phyloP scores from a whole-genome alignment of 2,329 filamentous ascomycete species.

The Aspergillus unguis region DNA sequence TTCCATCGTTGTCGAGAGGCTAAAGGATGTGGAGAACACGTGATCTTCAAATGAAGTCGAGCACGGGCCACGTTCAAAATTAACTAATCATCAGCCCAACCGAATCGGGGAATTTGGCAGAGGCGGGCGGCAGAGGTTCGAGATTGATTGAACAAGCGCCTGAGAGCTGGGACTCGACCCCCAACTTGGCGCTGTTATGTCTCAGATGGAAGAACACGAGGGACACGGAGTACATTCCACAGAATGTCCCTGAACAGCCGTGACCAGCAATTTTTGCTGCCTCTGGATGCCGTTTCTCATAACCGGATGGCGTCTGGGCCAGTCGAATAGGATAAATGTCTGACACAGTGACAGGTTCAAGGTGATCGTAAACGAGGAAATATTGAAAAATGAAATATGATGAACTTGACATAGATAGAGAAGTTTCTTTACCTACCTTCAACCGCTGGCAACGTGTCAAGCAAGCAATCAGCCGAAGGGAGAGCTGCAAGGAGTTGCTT shows the following conservation, averaged over 20 bases:
- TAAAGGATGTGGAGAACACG: conserved; percentile 23
- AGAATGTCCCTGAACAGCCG: background rate
- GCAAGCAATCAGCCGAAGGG: conserved; percentile 13
- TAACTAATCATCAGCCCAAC: conserved; percentile 16
- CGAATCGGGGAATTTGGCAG: conserved; percentile 13
- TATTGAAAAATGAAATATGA: background rate
- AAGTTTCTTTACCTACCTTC: conserved; percentile 14
- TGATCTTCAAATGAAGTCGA: conserved; percentile 18
- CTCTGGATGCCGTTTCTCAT: background rate
- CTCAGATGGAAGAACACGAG: background rate
- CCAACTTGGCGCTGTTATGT: conserved; percentile 5
- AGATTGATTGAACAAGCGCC: conserved; percentile 6
- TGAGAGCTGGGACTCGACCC: conserved; percentile 2
- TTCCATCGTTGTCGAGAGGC: conserved; percentile 2
- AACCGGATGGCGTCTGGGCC: conserved; percentile 1
- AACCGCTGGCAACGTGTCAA: conserved; percentile 18
- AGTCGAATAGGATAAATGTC: background rate
- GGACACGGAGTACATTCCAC: background rate
- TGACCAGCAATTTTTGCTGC: background rate
- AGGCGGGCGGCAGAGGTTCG: conserved; percentile 9
- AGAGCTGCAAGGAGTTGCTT: conserved; percentile 22
- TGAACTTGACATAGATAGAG: conserved; percentile 1
- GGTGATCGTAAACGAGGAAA: background rate
- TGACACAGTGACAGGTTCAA: background rate
- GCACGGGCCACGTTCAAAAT: conserved; percentile 20